These are phyloP conservation scores for Coniochaeta ligniaria DNA, from an alignment of 2,329 filamentous ascomycete genomes.

Conservation along the genomic window DNA sequence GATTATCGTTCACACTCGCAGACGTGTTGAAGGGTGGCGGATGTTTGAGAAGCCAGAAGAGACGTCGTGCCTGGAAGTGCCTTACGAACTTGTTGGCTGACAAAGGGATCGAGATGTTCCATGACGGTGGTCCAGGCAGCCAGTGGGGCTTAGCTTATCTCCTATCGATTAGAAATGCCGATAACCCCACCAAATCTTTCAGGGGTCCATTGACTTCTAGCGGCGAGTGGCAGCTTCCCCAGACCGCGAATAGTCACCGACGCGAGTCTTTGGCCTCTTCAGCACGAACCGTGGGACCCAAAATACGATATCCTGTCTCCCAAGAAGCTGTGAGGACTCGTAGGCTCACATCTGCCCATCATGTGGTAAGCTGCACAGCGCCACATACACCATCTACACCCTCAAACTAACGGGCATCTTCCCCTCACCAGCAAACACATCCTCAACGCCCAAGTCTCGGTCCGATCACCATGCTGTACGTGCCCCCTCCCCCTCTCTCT, in stretches of 20 bases:
- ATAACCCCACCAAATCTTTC: not conserved
- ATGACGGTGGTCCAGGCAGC: not conserved
- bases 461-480: slow-evolving; percentile 92
- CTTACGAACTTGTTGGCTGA: not conserved
- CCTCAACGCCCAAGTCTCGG: slow-evolving; percentile 94
- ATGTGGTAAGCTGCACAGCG: slow-evolving; percentile 18
- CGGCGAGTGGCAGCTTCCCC: not conserved
- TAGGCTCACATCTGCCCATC: not conserved
- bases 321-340: not conserved
- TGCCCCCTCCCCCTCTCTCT: slow-evolving; percentile 7
- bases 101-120: not conserved
- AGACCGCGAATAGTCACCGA: not conserved
- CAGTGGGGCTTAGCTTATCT: not conserved
- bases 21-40: not conserved
- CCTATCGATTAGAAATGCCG: not conserved
- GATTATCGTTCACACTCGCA: not conserved
- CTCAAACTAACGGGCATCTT: not conserved
- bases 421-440: slow-evolving; percentile 78
- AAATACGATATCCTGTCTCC: too few species aligned
- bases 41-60: not conserved
- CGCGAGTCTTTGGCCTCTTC: not conserved
- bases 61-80: not conserved
- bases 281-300: too few species aligned
- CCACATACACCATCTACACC: not conserved
- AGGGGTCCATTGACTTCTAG: not conserved